Conservation (phyloP, 139 green algal species). For the Pseudopediastrum boryanum region DNA sequence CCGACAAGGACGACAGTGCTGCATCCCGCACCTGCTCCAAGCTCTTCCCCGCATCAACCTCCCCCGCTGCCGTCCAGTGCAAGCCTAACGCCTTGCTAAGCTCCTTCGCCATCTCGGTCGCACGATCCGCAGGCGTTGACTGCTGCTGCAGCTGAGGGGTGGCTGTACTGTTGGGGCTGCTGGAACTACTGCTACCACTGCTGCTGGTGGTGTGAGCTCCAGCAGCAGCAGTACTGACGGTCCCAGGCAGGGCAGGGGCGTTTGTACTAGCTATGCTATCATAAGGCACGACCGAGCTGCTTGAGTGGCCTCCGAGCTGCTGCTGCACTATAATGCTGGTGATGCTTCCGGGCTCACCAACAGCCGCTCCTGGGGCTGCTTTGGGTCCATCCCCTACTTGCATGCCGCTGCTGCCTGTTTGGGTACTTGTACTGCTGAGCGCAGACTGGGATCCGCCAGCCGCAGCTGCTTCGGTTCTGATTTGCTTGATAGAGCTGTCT, state of each 20-base stretch:
- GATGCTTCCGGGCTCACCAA: not conserved
- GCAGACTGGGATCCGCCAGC: not conserved
- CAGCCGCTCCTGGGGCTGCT: not conserved
- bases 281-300: not conserved
- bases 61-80: constrained; percentile 3
- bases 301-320: not conserved
- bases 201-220: not conserved
- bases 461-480: constrained; percentile 34
- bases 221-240: not conserved
- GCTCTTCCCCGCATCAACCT: not conserved
- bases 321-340: not conserved
- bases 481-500: constrained; percentile 31
- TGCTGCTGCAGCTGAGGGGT: not conserved
- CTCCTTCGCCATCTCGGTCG: constrained; percentile 51
- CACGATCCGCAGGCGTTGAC: constrained; percentile 9
- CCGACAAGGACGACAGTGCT: constrained; percentile 34
- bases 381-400: not conserved
- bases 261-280: not conserved
- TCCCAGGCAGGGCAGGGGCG: not conserved
- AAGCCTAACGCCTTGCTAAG: constrained; percentile 50
- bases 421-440: constrained; percentile 7
- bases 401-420: not conserved
- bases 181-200: not conserved
- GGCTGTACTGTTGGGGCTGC: not conserved
- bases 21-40: constrained; percentile 53